A percentile compares a stretch with the other conserved stretches of the same genome.
Conservation (phyloP, 1,284 basidiomycete species). For the Puccinia polysora region DNA sequence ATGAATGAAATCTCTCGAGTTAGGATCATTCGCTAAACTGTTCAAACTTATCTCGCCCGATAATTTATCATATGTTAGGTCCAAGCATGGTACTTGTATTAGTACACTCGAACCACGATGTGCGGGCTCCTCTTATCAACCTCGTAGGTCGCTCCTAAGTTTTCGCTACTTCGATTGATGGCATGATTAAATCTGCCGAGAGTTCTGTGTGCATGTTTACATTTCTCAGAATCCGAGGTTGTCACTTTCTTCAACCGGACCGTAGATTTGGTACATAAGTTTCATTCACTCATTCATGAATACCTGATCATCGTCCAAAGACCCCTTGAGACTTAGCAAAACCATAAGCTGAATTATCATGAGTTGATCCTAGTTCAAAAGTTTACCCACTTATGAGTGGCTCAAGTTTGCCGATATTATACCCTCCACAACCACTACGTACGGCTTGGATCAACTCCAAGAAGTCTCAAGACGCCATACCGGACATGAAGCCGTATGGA, state of each 20-base stretch:
- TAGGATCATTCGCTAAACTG: too few species aligned
- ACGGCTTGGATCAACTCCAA: slow-evolving; percentile 61
- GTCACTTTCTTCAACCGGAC: slow-evolving; percentile 35
- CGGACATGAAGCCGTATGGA: slow-evolving; percentile 32
- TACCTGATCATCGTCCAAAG: background rate
- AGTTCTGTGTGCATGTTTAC: too few species aligned
- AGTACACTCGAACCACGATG: slow-evolving; percentile 61
- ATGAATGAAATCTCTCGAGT: slow-evolving; percentile 2
- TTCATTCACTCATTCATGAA: background rate
- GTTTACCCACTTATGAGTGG: slow-evolving; percentile 68
- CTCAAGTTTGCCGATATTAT: slow-evolving; percentile 67
- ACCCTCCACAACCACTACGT: slow-evolving; percentile 61
- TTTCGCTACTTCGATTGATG: background rate
- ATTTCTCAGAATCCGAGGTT: slow-evolving; percentile 29
- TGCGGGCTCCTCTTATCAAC: slow-evolving; percentile 40
- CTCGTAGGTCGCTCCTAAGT: slow-evolving; percentile 2
- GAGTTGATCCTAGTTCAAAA: slow-evolving; percentile 52
- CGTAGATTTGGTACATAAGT: slow-evolving; percentile 23
- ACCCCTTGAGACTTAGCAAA: background rate
- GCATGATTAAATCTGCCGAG: background rate
- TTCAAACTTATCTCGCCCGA: background rate
- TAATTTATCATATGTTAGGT: slow-evolving; percentile 2
- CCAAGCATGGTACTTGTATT: slow-evolving; percentile 67
- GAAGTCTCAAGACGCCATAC: slow-evolving; percentile 40
- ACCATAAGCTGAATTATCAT: background rate